Conservation (phyloP, 2,329 filamentous ascomycete species). For the Trichoderma harzianum region DNA sequence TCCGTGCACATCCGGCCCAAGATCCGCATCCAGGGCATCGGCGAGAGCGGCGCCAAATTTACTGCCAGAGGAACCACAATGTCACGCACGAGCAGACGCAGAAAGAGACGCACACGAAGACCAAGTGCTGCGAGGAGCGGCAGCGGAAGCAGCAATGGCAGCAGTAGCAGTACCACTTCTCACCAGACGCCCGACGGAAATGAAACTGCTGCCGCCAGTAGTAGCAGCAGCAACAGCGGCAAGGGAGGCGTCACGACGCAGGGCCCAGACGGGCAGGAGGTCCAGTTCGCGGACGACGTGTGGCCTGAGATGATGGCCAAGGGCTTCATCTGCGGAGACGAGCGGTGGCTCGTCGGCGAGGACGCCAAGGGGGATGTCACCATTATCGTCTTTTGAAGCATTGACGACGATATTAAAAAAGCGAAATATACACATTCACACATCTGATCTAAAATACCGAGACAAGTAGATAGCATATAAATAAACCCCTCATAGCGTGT, state of each 20-base stretch:
- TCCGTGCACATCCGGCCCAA: conserved; percentile 42
- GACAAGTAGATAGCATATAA: neutral
- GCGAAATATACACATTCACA: neutral
- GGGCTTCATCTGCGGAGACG: conserved; percentile 56
- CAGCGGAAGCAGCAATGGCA: neutral
- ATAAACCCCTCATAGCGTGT: neutral
- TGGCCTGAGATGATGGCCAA: conserved; percentile 49
- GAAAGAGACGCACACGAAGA: neutral
- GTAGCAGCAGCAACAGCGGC: neutral
- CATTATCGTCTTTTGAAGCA: conserved; percentile 47
- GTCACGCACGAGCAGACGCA: neutral
- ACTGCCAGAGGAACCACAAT: neutral
- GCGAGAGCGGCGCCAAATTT: neutral
- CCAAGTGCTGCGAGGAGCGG: neutral
- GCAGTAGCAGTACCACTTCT: neutral
- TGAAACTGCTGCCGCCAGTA: neutral
- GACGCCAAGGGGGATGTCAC: conserved; percentile 49
- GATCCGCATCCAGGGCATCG: conserved; percentile 33
- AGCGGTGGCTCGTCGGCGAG: conserved; percentile 61
- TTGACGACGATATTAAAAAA: neutral
- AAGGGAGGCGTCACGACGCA: conserved; percentile 8
- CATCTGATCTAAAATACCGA: neutral
- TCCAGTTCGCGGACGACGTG: conserved; percentile 41
- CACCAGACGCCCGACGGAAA: neutral
- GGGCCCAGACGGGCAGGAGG: conserved; percentile 31